Evolutionary conservation across 179 eudicot genomes (phyloP), one percentile per base, ranked within the genome.

Genomic region (Spinacia oleracea): DNA sequence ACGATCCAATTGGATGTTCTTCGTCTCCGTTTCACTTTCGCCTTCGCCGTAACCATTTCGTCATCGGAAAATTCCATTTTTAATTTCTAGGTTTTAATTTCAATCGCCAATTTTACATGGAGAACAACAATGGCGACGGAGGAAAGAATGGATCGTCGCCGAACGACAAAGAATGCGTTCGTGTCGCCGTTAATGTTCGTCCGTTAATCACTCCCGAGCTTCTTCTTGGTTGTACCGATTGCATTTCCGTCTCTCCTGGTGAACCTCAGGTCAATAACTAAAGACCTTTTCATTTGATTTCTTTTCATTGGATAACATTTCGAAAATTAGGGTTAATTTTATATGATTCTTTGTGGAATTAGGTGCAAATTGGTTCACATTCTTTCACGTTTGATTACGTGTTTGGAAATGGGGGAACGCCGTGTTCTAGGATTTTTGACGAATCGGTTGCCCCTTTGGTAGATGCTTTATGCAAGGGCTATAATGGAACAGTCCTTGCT

Each of bases 291-390:
- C 31, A 10, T 48, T 20, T 46, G 12, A 4, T 42, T 42, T n/a
- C n/a, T n/a, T n/a, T 25, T 1, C 6, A 1, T 40, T 34, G 12
- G 25, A 9, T 70, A 32, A 42, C 2, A 23, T 1, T 67, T 43
- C 6, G 4, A 5, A 31, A 71, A 48, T 71, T 60, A 50, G 67
- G 79, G 55, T n/a, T 76, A 38, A 63, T 71, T 16, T 70, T 42
- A n/a, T 62, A 1, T 58, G 23, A 18, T 25, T 23, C 6, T 11
- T 65, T 25, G 5, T 25, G 55, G 25, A n/a, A 35, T 59, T 84
- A 96, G 99, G 97, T 96, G 23, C 98, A 94, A 83, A 96, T 96
- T 50, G 99, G 98, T 2, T 83, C 98, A 0, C 99, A 94, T 76
- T 80, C 88, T 0, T 96, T 92, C 66, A 96, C 99, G 0, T 96